Base-by-base conservation (phyloP, 2,329 filamentous ascomycete species). In the Penicillium vulpinum region DNA sequence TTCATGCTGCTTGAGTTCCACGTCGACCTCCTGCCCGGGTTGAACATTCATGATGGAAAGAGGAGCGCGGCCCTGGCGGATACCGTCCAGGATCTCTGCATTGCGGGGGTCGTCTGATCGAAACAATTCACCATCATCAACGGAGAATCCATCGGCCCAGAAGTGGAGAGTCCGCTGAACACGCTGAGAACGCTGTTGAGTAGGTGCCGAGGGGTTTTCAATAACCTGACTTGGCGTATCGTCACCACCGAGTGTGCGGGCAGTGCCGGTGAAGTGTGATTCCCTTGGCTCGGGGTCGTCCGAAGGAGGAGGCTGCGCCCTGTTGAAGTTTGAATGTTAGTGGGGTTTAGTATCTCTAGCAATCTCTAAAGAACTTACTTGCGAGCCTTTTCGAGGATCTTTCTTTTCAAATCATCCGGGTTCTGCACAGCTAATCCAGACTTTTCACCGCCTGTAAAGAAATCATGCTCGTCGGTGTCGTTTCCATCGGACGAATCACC, bases 401-500 rank as follows among this genome's bases (percentile, higher is more conserved):
- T 79, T 68, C 75, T 77, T 72, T 77, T 83, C 69, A 75, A 72
- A 56, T 83, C 80, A 67, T 83, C 81, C 2, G 85, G 85, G 65
- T 88, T 86, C 69, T 88, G 83, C 54, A 88, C 85, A 7, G 85
- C 85, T 26, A 88, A 75, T n/a, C 85, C 85, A 13, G 85, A 88
- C 74, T 88, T 88, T 71, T 87, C 85, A 44, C 85, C 85, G 45
- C 85, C 85, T 21, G 85, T 81, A 67, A 86, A 88, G 61, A 87
- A 78, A 69, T 88, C 84, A 50, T 79, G 79, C 24, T 76, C 75
- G 57, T 80, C 79, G 49, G 79, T 76, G 49, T 83, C 79, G 58
- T 84, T 80, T 13, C 84, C 80, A 7, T 85, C 78, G 16, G 77
- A 74, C 4, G 71, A 70, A 48, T 76, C 70, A n/a, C 63, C 77